phyloP scores from a whole-genome alignment of 2,329 filamentous ascomycete species.

The Phoma sp. region DNA sequence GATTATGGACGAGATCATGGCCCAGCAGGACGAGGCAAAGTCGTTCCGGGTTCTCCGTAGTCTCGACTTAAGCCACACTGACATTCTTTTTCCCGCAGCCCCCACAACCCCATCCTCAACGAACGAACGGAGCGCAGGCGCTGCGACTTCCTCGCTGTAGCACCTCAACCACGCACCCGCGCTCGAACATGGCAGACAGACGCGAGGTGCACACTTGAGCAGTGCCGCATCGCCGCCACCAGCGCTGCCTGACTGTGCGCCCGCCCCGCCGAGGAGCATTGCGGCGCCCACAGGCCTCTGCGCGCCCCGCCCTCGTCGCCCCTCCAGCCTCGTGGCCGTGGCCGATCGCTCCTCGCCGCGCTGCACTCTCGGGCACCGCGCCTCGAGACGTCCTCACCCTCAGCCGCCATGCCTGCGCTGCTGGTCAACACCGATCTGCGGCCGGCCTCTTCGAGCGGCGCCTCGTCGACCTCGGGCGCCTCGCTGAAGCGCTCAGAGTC shows the following conservation, averaged over 20 bases:
- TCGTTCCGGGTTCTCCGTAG: constrained; percentile 8
- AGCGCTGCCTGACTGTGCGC: too few relatives aligned
- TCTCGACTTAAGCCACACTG: constrained; percentile 8
- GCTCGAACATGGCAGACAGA: constrained; percentile 12
- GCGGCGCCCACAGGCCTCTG: constrained; percentile 3
- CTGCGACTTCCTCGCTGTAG: constrained; percentile 5
- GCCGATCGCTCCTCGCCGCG: constrained; percentile 19
- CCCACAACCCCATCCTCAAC: constrained; percentile 8
- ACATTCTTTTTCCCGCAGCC: constrained; percentile 14
- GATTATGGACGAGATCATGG: background rate
- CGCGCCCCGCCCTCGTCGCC: constrained; percentile 9
- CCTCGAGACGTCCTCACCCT: constrained; percentile 28
- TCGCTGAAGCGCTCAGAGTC: constrained; percentile 38
- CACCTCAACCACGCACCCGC: constrained; percentile 4
- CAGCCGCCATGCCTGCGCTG: constrained; percentile 49
- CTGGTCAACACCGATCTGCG: constrained; percentile 40
- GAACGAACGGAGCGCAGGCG: constrained; percentile 12
- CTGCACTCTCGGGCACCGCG: constrained; percentile 27
- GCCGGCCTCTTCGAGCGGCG: constrained; percentile 34
- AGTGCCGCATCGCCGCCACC: constrained; percentile 12
- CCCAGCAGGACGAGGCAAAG: background rate
- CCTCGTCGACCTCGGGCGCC: constrained; percentile 30
- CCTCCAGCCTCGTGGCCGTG: constrained; percentile 8
- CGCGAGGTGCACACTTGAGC: constrained; percentile 11
- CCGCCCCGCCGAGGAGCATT: too few relatives aligned